phyloP scores from a whole-genome alignment of 352 stramenopile species.

The Pythium grandisporangium region DNA sequence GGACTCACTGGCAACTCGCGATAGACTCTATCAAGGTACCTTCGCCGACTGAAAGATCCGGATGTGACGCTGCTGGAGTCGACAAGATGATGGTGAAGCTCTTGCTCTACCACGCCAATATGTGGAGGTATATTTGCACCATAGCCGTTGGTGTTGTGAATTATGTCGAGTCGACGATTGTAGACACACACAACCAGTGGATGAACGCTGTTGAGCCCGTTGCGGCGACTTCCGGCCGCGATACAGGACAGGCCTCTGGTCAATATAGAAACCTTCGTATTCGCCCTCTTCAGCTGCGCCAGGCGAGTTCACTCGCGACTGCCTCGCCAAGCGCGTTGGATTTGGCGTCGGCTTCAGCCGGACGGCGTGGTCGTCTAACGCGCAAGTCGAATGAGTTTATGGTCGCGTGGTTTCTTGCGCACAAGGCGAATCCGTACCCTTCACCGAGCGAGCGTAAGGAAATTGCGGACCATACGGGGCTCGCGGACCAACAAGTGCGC shows the following conservation, averaged over 20 bases:
- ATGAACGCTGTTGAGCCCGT: background rate
- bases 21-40: background rate
- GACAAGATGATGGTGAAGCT: slow-evolving; percentile 51
- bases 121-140: slow-evolving; percentile 43
- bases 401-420: slow-evolving; percentile 77
- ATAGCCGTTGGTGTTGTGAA: slow-evolving; percentile 31
- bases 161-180: slow-evolving; percentile 19
- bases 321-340: slow-evolving; percentile 26
- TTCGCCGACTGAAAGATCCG: slow-evolving; percentile 1
- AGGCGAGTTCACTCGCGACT: slow-evolving; percentile 26
- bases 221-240: background rate
- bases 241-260: background rate
- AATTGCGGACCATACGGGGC: slow-evolving; percentile 56
- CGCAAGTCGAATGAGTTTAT: slow-evolving; percentile 80
- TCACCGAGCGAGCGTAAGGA: slow-evolving; percentile 45
- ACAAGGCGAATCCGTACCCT: slow-evolving; percentile 81
- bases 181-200: slow-evolving; percentile 6
- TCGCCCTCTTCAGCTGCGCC: background rate
- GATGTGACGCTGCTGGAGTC: slow-evolving; percentile 11
- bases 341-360: slow-evolving; percentile 4
- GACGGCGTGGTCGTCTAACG: slow-evolving; percentile 48
- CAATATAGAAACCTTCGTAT: background rate
- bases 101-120: slow-evolving; percentile 33
- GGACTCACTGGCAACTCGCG: slow-evolving; percentile 3
- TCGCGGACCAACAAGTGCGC: slow-evolving; percentile 77